Base-by-base conservation (phyloP, 1,284 basidiomycete genomes). In the Trichosporon faecale region DNA sequence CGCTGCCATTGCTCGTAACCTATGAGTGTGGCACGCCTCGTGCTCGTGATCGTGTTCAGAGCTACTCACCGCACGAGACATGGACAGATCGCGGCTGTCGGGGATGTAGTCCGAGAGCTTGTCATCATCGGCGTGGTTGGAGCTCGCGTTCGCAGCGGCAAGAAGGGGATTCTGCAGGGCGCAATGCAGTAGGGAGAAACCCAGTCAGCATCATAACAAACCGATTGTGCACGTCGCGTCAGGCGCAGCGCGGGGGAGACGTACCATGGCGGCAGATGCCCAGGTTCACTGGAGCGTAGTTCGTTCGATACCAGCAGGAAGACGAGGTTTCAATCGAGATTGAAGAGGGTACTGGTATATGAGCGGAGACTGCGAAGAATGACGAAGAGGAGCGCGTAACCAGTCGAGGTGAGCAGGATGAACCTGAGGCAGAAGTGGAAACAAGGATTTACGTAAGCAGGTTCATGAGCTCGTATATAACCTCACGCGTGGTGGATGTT, bases 81-180 rank as follows among this genome's bases (percentile, higher is more conserved):
- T 76, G n/a, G 80, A 82, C 12, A 82, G 68, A 65, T 81, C 82
- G 29, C 82, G 73, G 55, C 76, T 77, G 67, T 79, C 77, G 14
- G 82, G 82, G 0, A 83, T 79, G 70, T 80, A 79, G 70, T 83
- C 82, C 21, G 80, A 82, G 55, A 82, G 70, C 74, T 82, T 82
- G 71, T 83, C 82, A 61, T 83, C 81, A 57, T 83, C 82, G 31
- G 52, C 71, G 25, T 65, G 68, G 18, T 66, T 71, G 40, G 46
- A 70, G 68, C 71, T 69, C 68, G 76, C 78, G 72, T 77, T 82
- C 57, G 76, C 76, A 40, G 80, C 80, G 67, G 81, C 80, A 61
- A 82, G 75, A 35, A 82, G 70, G 52, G 80, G 80, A 73, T 82
- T 82, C 81, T 82, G 72, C 23, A 31, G 67, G 7, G 57, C 57